Evolutionary conservation across 2,329 filamentous ascomycete genomes (phyloP), one percentile per base, ranked within the genome.

Genomic region (Alternaria triticimaculans): DNA sequence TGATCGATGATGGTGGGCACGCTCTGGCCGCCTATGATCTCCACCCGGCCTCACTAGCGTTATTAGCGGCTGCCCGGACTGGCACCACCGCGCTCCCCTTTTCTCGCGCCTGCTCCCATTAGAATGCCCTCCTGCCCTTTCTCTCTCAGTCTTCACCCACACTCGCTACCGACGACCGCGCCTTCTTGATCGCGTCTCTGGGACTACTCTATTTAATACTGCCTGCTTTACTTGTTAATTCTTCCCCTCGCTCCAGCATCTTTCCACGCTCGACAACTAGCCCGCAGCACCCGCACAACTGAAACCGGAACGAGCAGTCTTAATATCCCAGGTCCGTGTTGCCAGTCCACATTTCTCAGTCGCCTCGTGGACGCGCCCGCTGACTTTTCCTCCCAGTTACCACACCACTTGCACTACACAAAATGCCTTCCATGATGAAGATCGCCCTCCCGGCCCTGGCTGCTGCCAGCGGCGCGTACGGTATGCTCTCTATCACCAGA

Each of bases 371-470:
- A 67, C 71, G 67, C 69, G 60, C 61, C 63, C 58, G 60, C 75
- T 78, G 66, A 78, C 68, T 54, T 60, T 21, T 63, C 44, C 61
- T 64, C n/a, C 62, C 72, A 76, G 75, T 72, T 70, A 60, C 62
- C 68, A 60, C 64, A 65, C 67, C 53, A 60, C 58, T 65, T 71
- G 63, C 28, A 65, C 54, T 18, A 58, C 54, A 63, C 69, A 75
- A 65, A 66, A 82, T 79, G 79, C 88, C 88, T 84, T 82, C 82
- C 68, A 80, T 86, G 80, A 76, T 82, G 75, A 87, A 85, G 79
- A 85, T 86, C 80, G 80, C 86, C 70, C 78, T 89, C 66, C 85
- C 87, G 64, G 84, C 82, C 64, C 80, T 89, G 78, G 86, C 86
- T 71, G 82, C 84, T 60, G 83, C 83, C 72, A 81, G 84, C 77